phyloP scores from a whole-genome alignment of 176 grass and related monocot species.

The Dendrocalamus sinicus region DNA sequence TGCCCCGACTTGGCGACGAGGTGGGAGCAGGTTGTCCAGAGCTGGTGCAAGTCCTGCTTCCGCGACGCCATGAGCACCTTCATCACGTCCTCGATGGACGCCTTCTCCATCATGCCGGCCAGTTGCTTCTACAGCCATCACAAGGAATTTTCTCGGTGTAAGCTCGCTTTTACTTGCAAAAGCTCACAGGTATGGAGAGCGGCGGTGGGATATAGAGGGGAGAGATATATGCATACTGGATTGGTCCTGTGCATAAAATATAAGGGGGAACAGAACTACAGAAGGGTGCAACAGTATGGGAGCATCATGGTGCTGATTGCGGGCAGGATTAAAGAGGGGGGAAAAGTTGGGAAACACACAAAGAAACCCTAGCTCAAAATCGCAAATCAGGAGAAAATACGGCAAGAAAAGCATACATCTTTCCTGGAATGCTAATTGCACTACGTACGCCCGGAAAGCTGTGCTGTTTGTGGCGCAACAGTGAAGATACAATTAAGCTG shows the following conservation, averaged over 20 bases:
- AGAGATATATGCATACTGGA: constrained; percentile 43
- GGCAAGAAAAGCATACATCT: neutral
- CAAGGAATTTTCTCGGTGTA: neutral
- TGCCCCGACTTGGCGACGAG: constrained; percentile 95
- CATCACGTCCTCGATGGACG: constrained; percentile 99
- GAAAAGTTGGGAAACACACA: neutral
- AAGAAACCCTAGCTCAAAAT: constrained; percentile 58
- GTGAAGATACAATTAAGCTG: constrained; percentile 11
- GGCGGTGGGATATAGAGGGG: constrained; percentile 41
- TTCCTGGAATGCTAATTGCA: constrained; percentile 8
- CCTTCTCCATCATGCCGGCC: constrained; percentile 93
- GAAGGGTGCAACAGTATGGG: constrained; percentile 54
- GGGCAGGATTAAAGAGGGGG: constrained; percentile 33
- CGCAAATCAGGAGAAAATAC: constrained; percentile 15
- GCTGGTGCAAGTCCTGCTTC: constrained; percentile 95
- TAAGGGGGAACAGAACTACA: constrained; percentile 50
- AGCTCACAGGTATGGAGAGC: constrained; percentile 41
- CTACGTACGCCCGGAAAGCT: neutral
- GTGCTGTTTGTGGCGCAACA: constrained; percentile 34
- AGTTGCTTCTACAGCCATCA: constrained; percentile 82
- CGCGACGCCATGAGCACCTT: constrained; percentile 92
- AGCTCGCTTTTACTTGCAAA: constrained; percentile 39
- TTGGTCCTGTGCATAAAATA: constrained; percentile 75
- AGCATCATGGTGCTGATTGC: constrained; percentile 60
- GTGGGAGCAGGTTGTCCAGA: constrained; percentile 94